Base-by-base conservation (phyloP, 2,329 filamentous ascomycete genomes). In the Cercospora canescens region DNA sequence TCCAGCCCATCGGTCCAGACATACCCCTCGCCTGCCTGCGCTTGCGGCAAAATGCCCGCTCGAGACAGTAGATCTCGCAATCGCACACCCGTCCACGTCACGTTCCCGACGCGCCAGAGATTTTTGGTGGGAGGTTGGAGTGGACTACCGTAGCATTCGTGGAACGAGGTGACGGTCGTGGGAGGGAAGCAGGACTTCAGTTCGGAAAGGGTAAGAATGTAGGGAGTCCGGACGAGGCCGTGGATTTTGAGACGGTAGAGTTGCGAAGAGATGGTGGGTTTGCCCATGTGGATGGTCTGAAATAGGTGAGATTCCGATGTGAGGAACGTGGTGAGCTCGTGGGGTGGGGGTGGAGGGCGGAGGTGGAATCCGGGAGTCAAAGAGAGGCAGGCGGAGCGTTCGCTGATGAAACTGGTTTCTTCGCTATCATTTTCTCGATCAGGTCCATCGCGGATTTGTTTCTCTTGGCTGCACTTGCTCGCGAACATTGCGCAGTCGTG, bases 101-200 rank as follows among this genome's bases (percentile, higher is more conserved):
- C 75, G 52, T 79, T 80, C 0, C 78, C 77, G 1, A 79, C 67
- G 1, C 77, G 71, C 71, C 74, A 76, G 1, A 76, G 48, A 2
- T 75, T 73, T 4, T 70, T 70, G 1, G 65, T 72, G 0, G 76
- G 72, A 9, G 76, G 74, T 14, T 70, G 71, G 1, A 79, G 52
- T 0, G 77, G 77, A 48, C 74, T 77, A 11, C 77, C 77, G 56
- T 76, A 79, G 67, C 77, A 79, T 66, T 79, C 77, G 57, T 79
- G 76, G 52, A 77, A 75, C 3, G 76, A 67, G 4, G 74, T 76
- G 6, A 79, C 60, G 6, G 64, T 71, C 8, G 62, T 67, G 7
- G 61, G 60, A 0, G 76, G 76, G 7, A 79, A 64, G 3, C 62
- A 64, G 4, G 62, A 37, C 30, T 68, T 69, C 9, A 79, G 64